Base-by-base conservation (phyloP, 2,329 filamentous ascomycete species). In the Ceratocystis lukuohia region DNA sequence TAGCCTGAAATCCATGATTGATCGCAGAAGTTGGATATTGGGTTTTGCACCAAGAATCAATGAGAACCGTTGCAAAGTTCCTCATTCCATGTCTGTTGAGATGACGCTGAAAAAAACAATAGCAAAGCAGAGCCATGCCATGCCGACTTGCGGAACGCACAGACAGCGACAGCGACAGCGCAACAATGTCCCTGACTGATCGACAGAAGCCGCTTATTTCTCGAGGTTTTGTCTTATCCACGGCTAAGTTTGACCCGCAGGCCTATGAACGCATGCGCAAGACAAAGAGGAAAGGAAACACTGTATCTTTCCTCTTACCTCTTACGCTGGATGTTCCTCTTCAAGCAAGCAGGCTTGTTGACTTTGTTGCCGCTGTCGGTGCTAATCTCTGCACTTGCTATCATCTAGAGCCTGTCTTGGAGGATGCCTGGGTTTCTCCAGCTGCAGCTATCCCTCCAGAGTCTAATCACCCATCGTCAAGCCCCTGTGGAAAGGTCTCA, bases 401-500 rank as follows among this genome's bases (percentile, higher is more conserved):
- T n/a, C n/a, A n/a, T 59, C n/a, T n/a, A 53, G 48, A 53, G 48
- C 48, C 15, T 10, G 48, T 22, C 15, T 5, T 25, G 22, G 15
- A 53, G 48, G 20, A 53, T 53, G 22, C 22, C 48, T 2, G 20
- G 20, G 25, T 10, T 25, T 53, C 48, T 53, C 48, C 28, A 28
- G 48, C 48, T n/a, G 48, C 22, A 25, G 3, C 22, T 8, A 59
- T 59, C 56, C 25, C 56, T 59, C 17, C 17, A 7, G 48, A 20
- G 25, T 30, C 56, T 37, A 15, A 59, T 15, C 56, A 37, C 56
- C 22, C 30, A 59, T 53, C 48, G 48, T 25, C 10, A 20, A 53
- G 1, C 22, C 56, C 56, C 56, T 59, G n/a, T 59, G 15, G 28
- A 59, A n/a, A 59, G 28, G 56, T 59, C 56, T 59, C 56, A 59